Evolutionary conservation across 75 land plant genomes (phyloP).

Genomic region (Sequoia sempervirens): DNA sequence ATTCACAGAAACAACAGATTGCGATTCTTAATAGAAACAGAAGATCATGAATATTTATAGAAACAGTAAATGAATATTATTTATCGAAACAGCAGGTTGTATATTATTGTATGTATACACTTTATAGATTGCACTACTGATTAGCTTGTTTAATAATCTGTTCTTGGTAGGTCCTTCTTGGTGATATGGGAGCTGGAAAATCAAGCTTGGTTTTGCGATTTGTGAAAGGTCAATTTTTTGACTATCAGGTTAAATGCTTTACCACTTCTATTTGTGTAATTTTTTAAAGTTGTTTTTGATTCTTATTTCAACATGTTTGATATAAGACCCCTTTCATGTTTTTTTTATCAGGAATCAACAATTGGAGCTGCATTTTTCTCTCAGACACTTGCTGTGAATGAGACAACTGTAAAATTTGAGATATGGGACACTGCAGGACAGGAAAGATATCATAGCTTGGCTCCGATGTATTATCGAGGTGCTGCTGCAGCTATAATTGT

Average conservation of each 20-base stretch:
- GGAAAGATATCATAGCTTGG: constrained; percentile 97
- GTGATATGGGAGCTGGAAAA: constrained; percentile 57
- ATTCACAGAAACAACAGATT: background rate
- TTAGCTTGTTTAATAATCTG: background rate
- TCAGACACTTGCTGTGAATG: constrained; percentile 84
- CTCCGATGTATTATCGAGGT: constrained; percentile 96
- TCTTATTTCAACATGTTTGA: background rate
- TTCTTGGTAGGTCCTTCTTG: constrained; percentile 24
- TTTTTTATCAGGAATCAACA: constrained; percentile 68
- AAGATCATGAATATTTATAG: background rate
- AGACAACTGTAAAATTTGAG: constrained; percentile 89
- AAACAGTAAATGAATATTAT: no score
- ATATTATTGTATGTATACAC: background rate
- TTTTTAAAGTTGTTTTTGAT: background rate
- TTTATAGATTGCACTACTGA: background rate
- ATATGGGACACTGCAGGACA: constrained; percentile 99
- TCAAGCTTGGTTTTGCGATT: constrained; percentile 50
- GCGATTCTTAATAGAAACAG: no score
- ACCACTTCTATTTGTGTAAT: background rate
- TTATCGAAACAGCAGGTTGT: no score
- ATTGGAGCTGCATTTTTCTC: constrained; percentile 98
- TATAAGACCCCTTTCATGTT: background rate
- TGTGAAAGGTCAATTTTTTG: constrained; percentile 48
- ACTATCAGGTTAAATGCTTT: constrained; percentile 20
- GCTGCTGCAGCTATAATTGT: constrained; percentile 95